Evolutionary conservation across 177 flowering plant genomes (phyloP).

Genomic region (Vitis hybrid): DNA sequence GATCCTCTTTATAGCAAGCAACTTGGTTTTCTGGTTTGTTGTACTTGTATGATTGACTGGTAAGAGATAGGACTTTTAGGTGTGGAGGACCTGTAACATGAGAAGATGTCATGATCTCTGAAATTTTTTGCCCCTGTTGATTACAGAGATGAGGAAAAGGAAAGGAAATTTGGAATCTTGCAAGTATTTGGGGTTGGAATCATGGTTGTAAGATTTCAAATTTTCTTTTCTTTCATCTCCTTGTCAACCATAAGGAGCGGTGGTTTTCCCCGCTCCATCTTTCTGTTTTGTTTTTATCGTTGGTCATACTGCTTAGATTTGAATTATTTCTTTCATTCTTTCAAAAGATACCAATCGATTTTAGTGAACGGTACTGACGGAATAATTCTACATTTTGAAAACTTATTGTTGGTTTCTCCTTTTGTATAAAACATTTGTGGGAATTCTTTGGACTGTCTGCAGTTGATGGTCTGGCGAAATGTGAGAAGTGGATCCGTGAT

Average conservation of each 20-base stretch:
- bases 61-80: no score
- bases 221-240: background rate
- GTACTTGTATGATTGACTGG: no score
- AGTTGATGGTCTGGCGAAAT: slow-evolving; percentile 84
- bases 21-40: no score
- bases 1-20: no score
- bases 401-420: background rate
- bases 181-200: background rate
- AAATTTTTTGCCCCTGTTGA: background rate
- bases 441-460: slow-evolving; percentile 16
- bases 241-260: background rate
- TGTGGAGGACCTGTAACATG: no score
- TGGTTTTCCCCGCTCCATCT: background rate
- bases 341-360: no score
- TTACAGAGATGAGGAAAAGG: background rate
- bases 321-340: no score
- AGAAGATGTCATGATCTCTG: no score
- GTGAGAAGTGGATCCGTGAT: slow-evolving; percentile 90
- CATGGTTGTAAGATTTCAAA: background rate
- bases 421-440: background rate
- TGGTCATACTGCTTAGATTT: no score
- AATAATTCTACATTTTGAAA: background rate
- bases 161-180: background rate
- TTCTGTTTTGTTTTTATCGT: background rate
- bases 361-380: no score